phyloP scores from a whole-genome alignment of 352 stramenopile species.

The Phytophthora multivora region DNA sequence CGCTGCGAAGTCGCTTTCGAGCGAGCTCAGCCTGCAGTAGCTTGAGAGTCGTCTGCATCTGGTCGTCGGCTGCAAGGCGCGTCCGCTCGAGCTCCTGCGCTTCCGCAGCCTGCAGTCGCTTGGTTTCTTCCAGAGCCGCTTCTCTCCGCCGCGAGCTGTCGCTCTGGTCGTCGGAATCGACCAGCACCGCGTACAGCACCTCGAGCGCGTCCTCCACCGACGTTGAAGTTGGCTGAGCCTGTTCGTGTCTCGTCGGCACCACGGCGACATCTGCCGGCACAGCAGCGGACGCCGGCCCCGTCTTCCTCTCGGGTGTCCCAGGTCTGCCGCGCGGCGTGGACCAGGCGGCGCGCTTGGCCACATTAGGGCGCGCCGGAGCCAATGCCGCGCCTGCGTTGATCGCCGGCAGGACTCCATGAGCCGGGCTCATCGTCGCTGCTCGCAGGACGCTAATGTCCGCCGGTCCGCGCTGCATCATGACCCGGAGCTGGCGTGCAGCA shows the following conservation, averaged over 20 bases:
- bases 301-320: constrained; percentile 1
- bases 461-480: constrained; percentile 1
- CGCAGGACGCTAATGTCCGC: no score
- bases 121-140: constrained; percentile 18
- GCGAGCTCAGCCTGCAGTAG: constrained; percentile 34
- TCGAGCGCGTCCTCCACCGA: constrained; percentile 31
- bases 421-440: background rate
- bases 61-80: constrained; percentile 29
- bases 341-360: constrained; percentile 33
- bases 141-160: constrained; percentile 16
- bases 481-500: constrained; percentile 2
- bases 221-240: constrained; percentile 15
- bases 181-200: constrained; percentile 27
- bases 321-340: constrained; percentile 20
- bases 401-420: constrained; percentile 8
- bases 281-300: background rate
- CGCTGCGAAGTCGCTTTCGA: constrained; percentile 2
- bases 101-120: constrained; percentile 10
- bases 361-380: constrained; percentile 25
- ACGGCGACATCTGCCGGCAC: constrained; percentile 1
- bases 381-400: constrained; percentile 2
- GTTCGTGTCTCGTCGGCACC: constrained; percentile 7
- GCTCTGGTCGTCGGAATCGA: constrained; percentile 23
- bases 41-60: constrained; percentile 33
- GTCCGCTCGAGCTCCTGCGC: constrained; percentile 27